Conservation (phyloP, 345 rosid species). For the Raphanus sativus region DNA sequence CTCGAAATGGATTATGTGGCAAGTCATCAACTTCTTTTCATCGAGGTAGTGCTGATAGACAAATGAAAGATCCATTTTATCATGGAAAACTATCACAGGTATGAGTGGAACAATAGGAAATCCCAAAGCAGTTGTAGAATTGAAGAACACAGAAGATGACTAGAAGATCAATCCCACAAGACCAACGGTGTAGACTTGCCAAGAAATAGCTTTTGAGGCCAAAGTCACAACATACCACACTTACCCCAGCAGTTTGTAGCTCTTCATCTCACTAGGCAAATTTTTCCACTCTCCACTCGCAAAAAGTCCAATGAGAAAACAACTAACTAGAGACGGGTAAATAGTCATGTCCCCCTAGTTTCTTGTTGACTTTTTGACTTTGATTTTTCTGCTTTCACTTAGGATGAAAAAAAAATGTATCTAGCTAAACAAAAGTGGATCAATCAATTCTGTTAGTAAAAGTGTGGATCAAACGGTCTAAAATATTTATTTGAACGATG, state of each 20-base stretch:
- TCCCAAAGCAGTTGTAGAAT: slow-evolving; percentile 29
- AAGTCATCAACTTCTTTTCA: background rate
- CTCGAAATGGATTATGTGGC: background rate
- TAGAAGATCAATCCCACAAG: slow-evolving; percentile 34
- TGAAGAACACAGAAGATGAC: slow-evolving; percentile 31
- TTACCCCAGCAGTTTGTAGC: background rate
- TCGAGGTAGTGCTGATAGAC: slow-evolving; percentile 40
- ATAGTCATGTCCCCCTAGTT: slow-evolving; percentile 12
- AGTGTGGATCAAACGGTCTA: too few species aligned
- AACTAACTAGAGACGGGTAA: slow-evolving; percentile 36
- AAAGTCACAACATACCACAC: background rate
- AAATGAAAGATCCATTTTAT: slow-evolving; percentile 54
- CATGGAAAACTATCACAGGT: slow-evolving; percentile 45
- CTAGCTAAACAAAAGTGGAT: too few species aligned
- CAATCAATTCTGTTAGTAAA: too few species aligned
- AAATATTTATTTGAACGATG: too few species aligned
- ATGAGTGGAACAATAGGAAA: slow-evolving; percentile 51
- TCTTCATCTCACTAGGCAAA: background rate
- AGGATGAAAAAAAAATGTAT: too few species aligned
- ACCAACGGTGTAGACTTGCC: slow-evolving; percentile 39
- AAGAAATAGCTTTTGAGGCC: background rate
- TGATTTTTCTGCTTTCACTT: slow-evolving; percentile 11
- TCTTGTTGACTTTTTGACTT: slow-evolving; percentile 19
- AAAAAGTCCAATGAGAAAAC: background rate
- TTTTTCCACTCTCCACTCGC: background rate